These are phyloP conservation scores for Purshia tridentata DNA, from an alignment of 306 rosid genomes.

Conservation along the genomic window DNA sequence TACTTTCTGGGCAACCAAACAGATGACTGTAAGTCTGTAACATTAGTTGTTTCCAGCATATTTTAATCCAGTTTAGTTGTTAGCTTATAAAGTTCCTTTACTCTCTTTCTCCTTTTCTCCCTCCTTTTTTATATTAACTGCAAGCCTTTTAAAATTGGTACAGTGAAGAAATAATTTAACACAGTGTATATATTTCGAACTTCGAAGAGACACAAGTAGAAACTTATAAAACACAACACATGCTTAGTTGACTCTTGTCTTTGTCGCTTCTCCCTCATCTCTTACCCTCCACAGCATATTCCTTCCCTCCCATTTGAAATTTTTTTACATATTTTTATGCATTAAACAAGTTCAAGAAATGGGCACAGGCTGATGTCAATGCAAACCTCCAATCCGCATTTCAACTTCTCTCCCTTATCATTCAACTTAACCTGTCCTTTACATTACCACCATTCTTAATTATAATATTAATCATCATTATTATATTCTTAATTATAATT, in stretches of 20 bases:
- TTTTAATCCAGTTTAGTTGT: neutral
- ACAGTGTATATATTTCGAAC: too few species aligned
- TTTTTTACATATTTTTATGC: neutral
- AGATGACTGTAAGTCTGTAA: neutral
- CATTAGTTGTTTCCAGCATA: neutral
- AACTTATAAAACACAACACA: neutral
- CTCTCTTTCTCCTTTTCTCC: constrained; percentile 1
- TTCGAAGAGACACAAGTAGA: too few species aligned
- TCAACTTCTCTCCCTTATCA: constrained; percentile 7
- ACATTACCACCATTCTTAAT: too few species aligned
- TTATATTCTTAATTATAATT: neutral
- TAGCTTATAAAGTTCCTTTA: neutral
- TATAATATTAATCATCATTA: neutral
- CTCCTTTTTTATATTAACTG: too few species aligned
- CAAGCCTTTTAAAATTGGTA: too few species aligned
- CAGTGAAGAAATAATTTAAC: too few species aligned
- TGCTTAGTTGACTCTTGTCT: neutral
- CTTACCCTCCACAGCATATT: neutral
- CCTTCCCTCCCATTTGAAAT: constrained; percentile 5
- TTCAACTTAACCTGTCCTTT: neutral
- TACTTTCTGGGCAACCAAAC: neutral
- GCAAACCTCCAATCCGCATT: neutral
- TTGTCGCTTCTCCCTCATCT: constrained; percentile 11
- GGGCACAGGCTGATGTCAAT: neutral
- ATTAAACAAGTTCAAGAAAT: constrained; percentile 12